Evolutionary conservation across 108 stramenopile genomes (phyloP), one percentile per base, ranked within the genome.

Genomic region (Cyclotella distinguenda): DNA sequence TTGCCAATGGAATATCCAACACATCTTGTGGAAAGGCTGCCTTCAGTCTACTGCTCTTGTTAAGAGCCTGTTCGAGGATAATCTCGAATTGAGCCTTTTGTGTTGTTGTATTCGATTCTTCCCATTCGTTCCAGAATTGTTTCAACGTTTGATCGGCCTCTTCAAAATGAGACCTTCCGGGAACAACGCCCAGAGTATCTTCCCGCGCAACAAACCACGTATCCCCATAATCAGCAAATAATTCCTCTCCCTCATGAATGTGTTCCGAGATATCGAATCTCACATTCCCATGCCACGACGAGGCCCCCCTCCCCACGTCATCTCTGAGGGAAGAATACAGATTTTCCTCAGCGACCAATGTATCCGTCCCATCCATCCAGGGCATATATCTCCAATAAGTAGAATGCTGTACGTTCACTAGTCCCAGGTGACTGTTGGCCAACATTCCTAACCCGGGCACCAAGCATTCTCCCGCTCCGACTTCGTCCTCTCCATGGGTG

Each of bases 201-300:
- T 21, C 23, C 19, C 47, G 47, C 19, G 19, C 23, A 23, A 3
- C 18, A 6, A 48, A 48, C 22, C 23, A 48, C 11, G 21, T 22
- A 18, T 23, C 19, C 1, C 47, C 47, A 11, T 48, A 48, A 11
- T 48, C 47, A 10, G 23, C 47, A 11, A 48, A 48, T 21, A 48
- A 23, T 70, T 90, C 89, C 27, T 68, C 80, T 34, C 84, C 88
- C 3, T 60, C 78, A 26, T 60, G 69, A 43, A 89, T 72, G 39
- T 70, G 15, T 19, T 66, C 38, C 7, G 6, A 44, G 0, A 78
- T 68, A 18, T 40, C 18, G 22, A 74, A 51, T 0, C 25, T 10
- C 3, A 74, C 66, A 45, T 70, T 62, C 3, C 52, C 16, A 63
- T 83, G 81, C 26, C 63, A 58, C 33, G 82, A 57, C 44, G 43